Conservation (phyloP, 306 rosid species). For the Biancaea sappan region DNA sequence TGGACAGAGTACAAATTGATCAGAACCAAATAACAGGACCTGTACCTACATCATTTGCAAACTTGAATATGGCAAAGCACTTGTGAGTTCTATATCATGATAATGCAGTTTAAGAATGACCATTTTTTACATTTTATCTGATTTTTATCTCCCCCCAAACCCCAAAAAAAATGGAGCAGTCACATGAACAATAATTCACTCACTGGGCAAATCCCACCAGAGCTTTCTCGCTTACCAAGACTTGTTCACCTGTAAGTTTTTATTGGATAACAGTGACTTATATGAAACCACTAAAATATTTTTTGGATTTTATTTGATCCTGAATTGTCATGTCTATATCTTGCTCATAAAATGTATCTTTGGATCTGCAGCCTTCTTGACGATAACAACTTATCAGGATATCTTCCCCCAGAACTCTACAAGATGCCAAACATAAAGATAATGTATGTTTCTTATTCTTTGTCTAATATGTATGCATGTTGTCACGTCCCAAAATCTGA, state of each 20-base stretch:
- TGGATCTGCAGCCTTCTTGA: constrained; percentile 85
- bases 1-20: constrained; percentile 77
- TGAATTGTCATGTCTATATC: constrained; percentile 21
- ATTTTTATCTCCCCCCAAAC: neutral
- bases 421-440: constrained; percentile 52
- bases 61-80: constrained; percentile 60
- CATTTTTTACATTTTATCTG: constrained; percentile 2
- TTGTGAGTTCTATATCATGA: constrained; percentile 61
- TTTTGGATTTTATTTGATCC: neutral
- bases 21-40: constrained; percentile 72
- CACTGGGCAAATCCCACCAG: constrained; percentile 79
- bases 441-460: constrained; percentile 47
- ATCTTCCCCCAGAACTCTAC: constrained; percentile 67
- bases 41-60: constrained; percentile 73
- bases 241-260: constrained; percentile 85
- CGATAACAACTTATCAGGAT: constrained; percentile 86
- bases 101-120: constrained; percentile 16
- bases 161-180: constrained; percentile 52
- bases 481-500: too few relatives aligned
- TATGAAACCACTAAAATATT: constrained; percentile 17
- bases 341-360: constrained; percentile 33
- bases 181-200: constrained; percentile 99
- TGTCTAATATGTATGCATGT: neutral
- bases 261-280: constrained; percentile 4
- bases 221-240: constrained; percentile 56